Percentiles rank a stretch among this genome's conserved stretches.
phyloP scores from a whole-genome alignment of 2,329 filamentous ascomycete genomes.

The Alternaria triticimaculans region DNA sequence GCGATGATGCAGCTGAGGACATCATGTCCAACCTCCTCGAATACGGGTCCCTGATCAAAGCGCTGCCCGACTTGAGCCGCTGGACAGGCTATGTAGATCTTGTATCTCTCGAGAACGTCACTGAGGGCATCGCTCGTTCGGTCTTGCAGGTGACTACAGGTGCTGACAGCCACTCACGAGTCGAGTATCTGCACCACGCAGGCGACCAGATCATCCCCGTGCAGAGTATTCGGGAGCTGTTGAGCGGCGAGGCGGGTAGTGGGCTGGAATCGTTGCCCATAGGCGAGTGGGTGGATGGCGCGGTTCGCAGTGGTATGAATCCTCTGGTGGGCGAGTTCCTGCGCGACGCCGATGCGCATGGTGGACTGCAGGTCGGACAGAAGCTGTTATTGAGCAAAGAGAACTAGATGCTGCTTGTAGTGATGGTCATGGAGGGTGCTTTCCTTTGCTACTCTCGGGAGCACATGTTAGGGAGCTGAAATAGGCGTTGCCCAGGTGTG shows the following conservation, averaged over 20 bases:
- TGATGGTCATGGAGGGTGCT: neutral
- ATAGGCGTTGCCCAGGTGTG: too few relatives aligned
- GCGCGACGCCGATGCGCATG: neutral
- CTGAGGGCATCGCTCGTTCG: neutral
- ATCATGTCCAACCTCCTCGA: neutral
- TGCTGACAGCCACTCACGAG: neutral
- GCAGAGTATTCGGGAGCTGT: neutral
- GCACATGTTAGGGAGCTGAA: neutral
- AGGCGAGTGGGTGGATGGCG: neutral
- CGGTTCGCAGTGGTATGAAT: neutral
- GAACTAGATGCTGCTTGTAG: neutral
- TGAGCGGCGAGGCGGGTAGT: neutral
- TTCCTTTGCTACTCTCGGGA: neutral
- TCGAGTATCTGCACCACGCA: neutral
- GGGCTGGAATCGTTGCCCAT: neutral
- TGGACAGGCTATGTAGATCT: neutral
- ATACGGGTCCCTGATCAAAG: neutral
- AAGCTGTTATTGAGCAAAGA: neutral
- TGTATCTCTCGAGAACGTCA: neutral
- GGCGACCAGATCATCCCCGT: neutral
- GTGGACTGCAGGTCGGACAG: neutral
- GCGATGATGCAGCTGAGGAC: neutral
- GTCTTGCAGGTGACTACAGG: neutral
- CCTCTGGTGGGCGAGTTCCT: neutral
- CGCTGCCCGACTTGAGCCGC: neutral